Base-by-base conservation (phyloP, 1,284 basidiomycete genomes). In the Anthracocystis walkeri region DNA sequence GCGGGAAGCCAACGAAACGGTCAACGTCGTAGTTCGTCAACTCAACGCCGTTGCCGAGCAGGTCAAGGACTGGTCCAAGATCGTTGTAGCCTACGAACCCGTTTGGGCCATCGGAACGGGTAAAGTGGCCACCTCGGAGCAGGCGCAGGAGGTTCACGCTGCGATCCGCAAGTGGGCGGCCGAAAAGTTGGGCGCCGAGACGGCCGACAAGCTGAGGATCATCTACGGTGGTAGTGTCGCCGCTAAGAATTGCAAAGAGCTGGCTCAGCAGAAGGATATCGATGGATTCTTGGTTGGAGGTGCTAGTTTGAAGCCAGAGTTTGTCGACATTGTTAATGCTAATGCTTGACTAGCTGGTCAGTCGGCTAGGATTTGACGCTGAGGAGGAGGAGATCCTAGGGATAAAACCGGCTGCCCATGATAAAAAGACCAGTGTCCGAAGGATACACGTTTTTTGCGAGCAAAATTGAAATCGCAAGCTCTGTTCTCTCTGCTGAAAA, bases 201-300 rank as follows among this genome's bases (percentile, higher is more conserved):
- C 93, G 29, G 93, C 93, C n/a, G 90, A 90, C 75, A 86, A 86
- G 42, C 92, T 91, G 38, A 90, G 95, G 74, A 91, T 98, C 86
- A 94, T 99, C 87, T 99, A 99, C 86, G 97, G 96, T 58, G 96
- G 97, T 44, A 93, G 91, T 73, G 97, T 99, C 67, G 93, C 89
- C 60, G 94, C 90, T 42, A 90, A 89, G 79, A 98, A 97, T 88
- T 92, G 90, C 88, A 90, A 90, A 81, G 94, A 97, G 85, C 75
- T 82, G 53, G 59, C 72, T 21, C 58, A 65, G 49, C 91, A 93
- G 84, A 87, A 88, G 11, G 95, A 98, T 86, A 92, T 99, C 65
- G 95, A 98, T 86, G 96, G 96, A n/a, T 98, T 98, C 92, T 91
- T 99, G 75, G 97, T 99, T 41, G 97, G 97, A 44, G 96, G 96